A percentile compares a stretch with the other conserved stretches of the same genome.
These are phyloP conservation scores for Elymus sibiricus DNA, from an alignment of 176 grass and related monocot species.

Conservation along the genomic window DNA sequence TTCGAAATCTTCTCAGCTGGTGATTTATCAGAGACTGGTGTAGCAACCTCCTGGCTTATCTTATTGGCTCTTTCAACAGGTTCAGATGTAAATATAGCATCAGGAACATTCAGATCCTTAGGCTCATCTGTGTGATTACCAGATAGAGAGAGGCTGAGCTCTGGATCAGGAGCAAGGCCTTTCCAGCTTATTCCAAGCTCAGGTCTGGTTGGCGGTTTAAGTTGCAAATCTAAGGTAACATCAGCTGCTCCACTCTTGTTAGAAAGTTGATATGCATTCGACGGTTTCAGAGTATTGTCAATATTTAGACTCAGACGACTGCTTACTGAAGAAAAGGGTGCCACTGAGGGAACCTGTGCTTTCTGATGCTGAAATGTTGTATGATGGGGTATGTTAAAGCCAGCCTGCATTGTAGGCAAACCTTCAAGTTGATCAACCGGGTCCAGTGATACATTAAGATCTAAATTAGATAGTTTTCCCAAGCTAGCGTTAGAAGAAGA, in stretches of 20 bases:
- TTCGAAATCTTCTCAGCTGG: conserved; percentile 9
- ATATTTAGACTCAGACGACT: not conserved
- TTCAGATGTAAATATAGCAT: conserved; percentile 17
- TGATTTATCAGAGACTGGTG: conserved; percentile 11
- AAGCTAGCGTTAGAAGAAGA: conserved; percentile 15
- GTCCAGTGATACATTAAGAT: conserved; percentile 42
- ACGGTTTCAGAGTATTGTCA: conserved; percentile 21
- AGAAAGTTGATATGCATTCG: conserved; percentile 11
- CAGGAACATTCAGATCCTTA: not conserved
- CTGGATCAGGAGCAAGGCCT: conserved; percentile 47
- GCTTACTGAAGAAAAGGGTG: conserved; percentile 11
- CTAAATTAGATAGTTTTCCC: conserved; percentile 39
- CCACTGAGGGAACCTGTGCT: not conserved
- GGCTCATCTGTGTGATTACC: conserved; percentile 28
- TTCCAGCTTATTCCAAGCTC: conserved; percentile 54
- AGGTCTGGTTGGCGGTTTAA: conserved; percentile 56
- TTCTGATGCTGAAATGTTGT: conserved; percentile 31
- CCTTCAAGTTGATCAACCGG: conserved; percentile 25
- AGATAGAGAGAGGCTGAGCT: conserved; percentile 48
- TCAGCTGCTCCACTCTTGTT: conserved; percentile 24
- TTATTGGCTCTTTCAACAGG: conserved; percentile 20
- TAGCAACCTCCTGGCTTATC: conserved; percentile 4
- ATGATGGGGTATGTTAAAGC: not conserved
- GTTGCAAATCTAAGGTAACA: conserved; percentile 62
- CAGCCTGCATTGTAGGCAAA: conserved; percentile 23